These are phyloP conservation scores for Chytriomyces confervae DNA, from an alignment of 192 early-diverging fungal species.

Conservation along the genomic window DNA sequence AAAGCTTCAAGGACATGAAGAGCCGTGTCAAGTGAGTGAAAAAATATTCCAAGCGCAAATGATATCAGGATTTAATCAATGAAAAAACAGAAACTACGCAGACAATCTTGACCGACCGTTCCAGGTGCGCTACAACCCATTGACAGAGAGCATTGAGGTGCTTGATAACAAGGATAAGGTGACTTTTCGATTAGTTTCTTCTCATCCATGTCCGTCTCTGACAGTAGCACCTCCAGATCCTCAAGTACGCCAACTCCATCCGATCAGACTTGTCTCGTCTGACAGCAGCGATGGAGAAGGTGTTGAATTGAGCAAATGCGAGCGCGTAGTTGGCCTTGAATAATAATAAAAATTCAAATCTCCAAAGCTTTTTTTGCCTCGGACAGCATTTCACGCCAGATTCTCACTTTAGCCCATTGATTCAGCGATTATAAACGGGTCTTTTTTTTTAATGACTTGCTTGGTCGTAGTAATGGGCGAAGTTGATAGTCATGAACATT, in stretches of 20 bases:
- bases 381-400: too few species aligned
- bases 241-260: constrained; percentile 29
- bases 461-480: too few species aligned
- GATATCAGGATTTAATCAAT: background rate
- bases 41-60: background rate
- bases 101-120: constrained; percentile 77
- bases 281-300: constrained; percentile 21
- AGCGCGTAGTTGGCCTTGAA: too few species aligned
- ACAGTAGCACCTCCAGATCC: background rate
- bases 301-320: background rate
- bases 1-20: constrained; percentile 92
- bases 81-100: constrained; percentile 69
- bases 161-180: constrained; percentile 79
- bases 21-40: constrained; percentile 74
- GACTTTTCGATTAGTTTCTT: constrained; percentile 11
- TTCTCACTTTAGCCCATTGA: too few species aligned
- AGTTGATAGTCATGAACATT: too few species aligned
- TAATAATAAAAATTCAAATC: too few species aligned
- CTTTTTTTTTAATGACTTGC: too few species aligned
- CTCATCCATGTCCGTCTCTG: too few species aligned
- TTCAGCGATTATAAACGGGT: too few species aligned
- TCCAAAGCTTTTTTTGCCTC: too few species aligned
- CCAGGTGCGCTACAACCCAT: constrained; percentile 88
- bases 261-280: constrained; percentile 19
- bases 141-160: constrained; percentile 90